Evolutionary conservation across 1,139 yeast species (phyloP).

Genomic region (Zygoascus hellenicus): DNA sequence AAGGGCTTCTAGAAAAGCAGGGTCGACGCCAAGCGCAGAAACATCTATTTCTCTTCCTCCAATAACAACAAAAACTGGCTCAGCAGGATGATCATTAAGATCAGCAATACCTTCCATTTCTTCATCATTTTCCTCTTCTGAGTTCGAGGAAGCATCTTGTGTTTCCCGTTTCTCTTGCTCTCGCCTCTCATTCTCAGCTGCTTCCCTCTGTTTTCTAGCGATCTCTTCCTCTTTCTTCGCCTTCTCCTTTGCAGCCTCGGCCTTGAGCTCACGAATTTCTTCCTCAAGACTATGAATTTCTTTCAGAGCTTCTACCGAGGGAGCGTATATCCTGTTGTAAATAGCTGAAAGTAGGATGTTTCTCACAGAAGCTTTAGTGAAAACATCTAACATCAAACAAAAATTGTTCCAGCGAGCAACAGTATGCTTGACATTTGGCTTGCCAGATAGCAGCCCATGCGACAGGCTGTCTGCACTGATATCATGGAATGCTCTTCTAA

Average conservation of each 20-base stretch:
- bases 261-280: slow-evolving; percentile 21
- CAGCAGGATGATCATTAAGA: slow-evolving; percentile 23
- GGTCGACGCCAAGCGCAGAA: slow-evolving; percentile 87
- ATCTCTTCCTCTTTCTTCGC: slow-evolving; percentile 31
- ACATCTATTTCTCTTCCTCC: slow-evolving; percentile 81
- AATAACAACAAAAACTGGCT: slow-evolving; percentile 65
- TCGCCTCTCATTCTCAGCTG: slow-evolving; percentile 15
- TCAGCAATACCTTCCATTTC: slow-evolving; percentile 16
- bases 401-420: slow-evolving; percentile 67
- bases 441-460: slow-evolving; percentile 20
- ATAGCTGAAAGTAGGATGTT: slow-evolving; percentile 46
- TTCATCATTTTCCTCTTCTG: slow-evolving; percentile 13
- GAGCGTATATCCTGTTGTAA: slow-evolving; percentile 34
- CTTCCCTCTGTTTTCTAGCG: slow-evolving; percentile 18
- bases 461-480: not conserved
- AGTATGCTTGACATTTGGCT: slow-evolving; percentile 46
- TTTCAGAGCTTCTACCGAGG: slow-evolving; percentile 36
- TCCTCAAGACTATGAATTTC: slow-evolving; percentile 31
- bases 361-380: slow-evolving; percentile 36
- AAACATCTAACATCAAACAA: slow-evolving; percentile 45
- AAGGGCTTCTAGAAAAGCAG: slow-evolving; percentile 80
- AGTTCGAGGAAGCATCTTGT: slow-evolving; percentile 20
- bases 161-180: slow-evolving; percentile 17
- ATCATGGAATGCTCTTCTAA: not conserved
- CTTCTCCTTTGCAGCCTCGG: slow-evolving; percentile 37